Evolutionary conservation across 352 stramenopile genomes (phyloP), one percentile per base, ranked within the genome.

Genomic region (Pythium scleroteichum): DNA sequence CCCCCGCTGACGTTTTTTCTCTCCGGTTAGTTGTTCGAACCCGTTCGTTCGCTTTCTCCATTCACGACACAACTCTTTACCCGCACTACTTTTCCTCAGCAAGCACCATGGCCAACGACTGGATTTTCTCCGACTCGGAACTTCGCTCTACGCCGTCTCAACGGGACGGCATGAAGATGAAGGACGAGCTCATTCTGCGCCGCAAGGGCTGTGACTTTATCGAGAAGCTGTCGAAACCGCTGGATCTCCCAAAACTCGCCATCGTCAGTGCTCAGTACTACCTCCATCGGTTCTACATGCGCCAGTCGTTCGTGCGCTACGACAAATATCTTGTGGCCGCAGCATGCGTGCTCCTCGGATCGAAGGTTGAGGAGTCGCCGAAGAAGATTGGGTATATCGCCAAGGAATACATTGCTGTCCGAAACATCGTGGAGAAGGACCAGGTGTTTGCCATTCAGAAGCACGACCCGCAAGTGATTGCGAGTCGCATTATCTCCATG

Each of bases 241-340:
- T 96, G 32, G 77, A 94, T 53, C 57, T 96, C 39, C 82, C 87
- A 17, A 93, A 92, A 60, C 75, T 95, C 8, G 82, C 82, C 47
- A 81, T 92, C 53, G 88, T 90, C 60, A 94, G 79, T 42, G 88
- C 85, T 20, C 77, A 88, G 69, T 90, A 91, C 45, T 96, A 85
- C 48, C 81, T 96, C n/a, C 88, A 96, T 57, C 78, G 87, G 26
- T 96, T 96, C 64, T 95, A 79, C 68, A 91, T 89, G 74, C 78
- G 82, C 3, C 85, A 95, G 69, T 92, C 85, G 20, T 72, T 95
- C 38, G 79, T 92, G 33, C 78, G 81, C 19, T 90, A 95, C 65
- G 87, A 96, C 67, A 88, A 90, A 62, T 95, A 84, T 62, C 48
- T 92, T n/a, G 82, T 95, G 9, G 83, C 82, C 6, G 84, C 82